Base-by-base conservation (phyloP, 2,329 filamentous ascomycete genomes). In the Xylaria sp. region DNA sequence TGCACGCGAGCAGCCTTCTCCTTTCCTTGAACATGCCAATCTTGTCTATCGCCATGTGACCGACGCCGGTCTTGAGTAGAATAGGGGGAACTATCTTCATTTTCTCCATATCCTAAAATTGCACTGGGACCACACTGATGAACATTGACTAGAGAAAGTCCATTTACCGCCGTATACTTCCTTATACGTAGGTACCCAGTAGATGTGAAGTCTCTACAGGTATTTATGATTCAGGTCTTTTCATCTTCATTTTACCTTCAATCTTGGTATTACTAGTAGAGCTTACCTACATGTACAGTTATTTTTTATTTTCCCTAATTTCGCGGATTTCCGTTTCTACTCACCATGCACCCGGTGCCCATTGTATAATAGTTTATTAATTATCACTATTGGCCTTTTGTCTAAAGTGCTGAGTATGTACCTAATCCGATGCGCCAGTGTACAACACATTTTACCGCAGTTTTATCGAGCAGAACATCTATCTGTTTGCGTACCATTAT, bases 121-220 rank as follows among this genome's bases (percentile, higher is more conserved):
- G 63, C 50, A 58, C 66, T 39, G 59, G 69, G 69, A 71, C 72
- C 72, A 71, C 69, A 66, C 70, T 59, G 69, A 73, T 65, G 61
- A 67, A 66, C 63, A 54, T 56, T 52, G 25, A 67, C 65, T 59
- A 61, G 52, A 50, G 56, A 56, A 60, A 61, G 39, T 37, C 25
- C 9, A 57, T 41, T 41, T 64, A 23, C 41, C 39, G 57, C 18
- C 34, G 13, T 48, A 20, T 41, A 13, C 37, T 41, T 57, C 9
- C 20, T 28, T 57, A 57, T 57, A 28, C 25, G 20, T 57, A 28
- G 18, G 20, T 41, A 25, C 37, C 13, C 8, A 41, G 2, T 25
- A 25, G 52, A n/a, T 50, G 20, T 44, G 34, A 20, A 44, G 20
- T 18, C 44, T n/a, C 39, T 10, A n/a, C n/a, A n/a, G n/a, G n/a